Percentiles rank a stretch among this genome's conserved stretches.
phyloP scores from a whole-genome alignment of 805 yeast species.

The Cyberlindnera veronae region DNA sequence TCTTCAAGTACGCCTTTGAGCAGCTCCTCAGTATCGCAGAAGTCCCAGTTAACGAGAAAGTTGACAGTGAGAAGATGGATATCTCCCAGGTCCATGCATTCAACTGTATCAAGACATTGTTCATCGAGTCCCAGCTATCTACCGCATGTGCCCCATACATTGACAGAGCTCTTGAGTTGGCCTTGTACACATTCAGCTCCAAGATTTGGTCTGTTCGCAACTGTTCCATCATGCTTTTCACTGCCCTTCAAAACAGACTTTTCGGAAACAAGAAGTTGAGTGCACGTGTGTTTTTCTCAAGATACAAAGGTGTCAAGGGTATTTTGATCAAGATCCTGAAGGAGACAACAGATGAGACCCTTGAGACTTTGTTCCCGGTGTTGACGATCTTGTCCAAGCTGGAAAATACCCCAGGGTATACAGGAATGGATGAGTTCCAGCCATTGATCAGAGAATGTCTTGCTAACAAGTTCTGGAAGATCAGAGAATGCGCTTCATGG shows the following conservation, averaged over 20 bases:
- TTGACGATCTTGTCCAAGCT: slow-evolving; percentile 68
- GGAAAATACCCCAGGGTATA: slow-evolving; percentile 54
- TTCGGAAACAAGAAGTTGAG: slow-evolving; percentile 61
- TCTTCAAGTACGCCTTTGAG: slow-evolving; percentile 49
- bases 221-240: slow-evolving; percentile 90
- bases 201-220: slow-evolving; percentile 83
- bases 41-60: slow-evolving; percentile 42
- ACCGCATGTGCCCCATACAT: slow-evolving; percentile 47
- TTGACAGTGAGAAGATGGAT: slow-evolving; percentile 55
- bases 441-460: slow-evolving; percentile 47
- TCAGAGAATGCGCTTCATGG: slow-evolving; percentile 83
- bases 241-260: slow-evolving; percentile 74
- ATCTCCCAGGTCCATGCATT: slow-evolving; percentile 93
- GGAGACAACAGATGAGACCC: slow-evolving; percentile 31
- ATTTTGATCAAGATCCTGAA: slow-evolving; percentile 44
- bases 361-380: slow-evolving; percentile 72
- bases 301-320: slow-evolving; percentile 50
- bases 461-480: slow-evolving; percentile 64
- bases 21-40: slow-evolving; percentile 53
- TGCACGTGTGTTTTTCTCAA: slow-evolving; percentile 69
- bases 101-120: slow-evolving; percentile 74
- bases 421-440: slow-evolving; percentile 50
- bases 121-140: slow-evolving; percentile 68
- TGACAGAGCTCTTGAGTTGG: slow-evolving; percentile 54
- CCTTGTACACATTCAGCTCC: slow-evolving; percentile 62